Evolutionary conservation across 225 moss, liverwort and hornwort species (phyloP), one percentile per base, ranked within the genome.

Genomic region (Bryoerythrophyllum caledonicum): DNA sequence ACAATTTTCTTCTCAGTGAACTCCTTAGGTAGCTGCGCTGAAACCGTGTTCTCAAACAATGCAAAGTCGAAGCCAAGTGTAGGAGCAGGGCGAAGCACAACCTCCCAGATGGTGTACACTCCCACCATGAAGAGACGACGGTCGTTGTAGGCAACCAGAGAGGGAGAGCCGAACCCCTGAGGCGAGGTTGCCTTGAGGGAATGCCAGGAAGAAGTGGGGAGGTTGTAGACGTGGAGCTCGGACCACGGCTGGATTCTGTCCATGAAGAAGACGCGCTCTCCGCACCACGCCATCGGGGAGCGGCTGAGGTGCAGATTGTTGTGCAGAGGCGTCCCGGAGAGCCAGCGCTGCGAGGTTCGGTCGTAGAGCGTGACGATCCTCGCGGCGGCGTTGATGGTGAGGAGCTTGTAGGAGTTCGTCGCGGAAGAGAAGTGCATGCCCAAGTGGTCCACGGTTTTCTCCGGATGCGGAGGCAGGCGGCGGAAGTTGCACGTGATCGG

Each of bases 361-460:
- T 82, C 60, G 27, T 70, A 78, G 44, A 78, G 41, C 1, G 70
- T 46, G 7, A 75, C 51, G 10, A 41, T 73, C 20, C 74, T 65
- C 1, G 51, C 49, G 10, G 78, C 68, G 23, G 65, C 82, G 19
- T 74, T 82, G 74, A 82, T 78, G 52, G 82, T 82, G 40, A 82
- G 38, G 53, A 82, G 70, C 51, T 32, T 82, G 74, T 78, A 82
- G 12, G 78, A 68, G 0, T 78, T 48, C n/a, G 78, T 64, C 15
- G 12, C 60, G 58, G 4, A 26, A 37, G 74, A 74, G 30, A 41
- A 78, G 8, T 48, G 59, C 82, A 82, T 74, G 1, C 78, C 82
- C n/a, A 82, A 78, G 21, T 82, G 82, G 64, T 82, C 82, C 2
- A 78, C 82, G 24, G 78, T 78, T 60, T 71, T 78, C 70, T 78